These are phyloP conservation scores for Erodium texanum DNA, from an alignment of 441 rosid species.

Conservation along the genomic window DNA sequence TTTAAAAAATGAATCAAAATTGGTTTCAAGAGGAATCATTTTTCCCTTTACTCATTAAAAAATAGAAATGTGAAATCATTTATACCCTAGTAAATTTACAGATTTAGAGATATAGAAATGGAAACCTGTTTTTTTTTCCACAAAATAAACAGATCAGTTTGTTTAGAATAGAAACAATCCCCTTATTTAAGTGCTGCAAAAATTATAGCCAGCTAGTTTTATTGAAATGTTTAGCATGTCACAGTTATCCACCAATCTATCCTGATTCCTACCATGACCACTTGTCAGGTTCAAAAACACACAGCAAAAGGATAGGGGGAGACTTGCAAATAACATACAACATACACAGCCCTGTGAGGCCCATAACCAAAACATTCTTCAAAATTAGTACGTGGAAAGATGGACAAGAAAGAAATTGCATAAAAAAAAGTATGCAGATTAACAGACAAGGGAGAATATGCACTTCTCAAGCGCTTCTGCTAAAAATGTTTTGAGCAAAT, in stretches of 20 bases:
- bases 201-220: neutral
- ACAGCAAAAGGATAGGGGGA: neutral
- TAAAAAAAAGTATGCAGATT: neutral
- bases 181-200: no score
- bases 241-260: neutral
- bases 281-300: neutral
- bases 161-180: neutral
- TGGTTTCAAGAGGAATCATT: neutral
- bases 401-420: neutral
- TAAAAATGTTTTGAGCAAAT: neutral
- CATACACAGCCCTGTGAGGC: neutral
- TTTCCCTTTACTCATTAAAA: neutral
- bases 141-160: neutral
- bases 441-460: neutral
- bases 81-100: neutral
- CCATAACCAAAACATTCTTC: neutral
- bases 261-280: neutral
- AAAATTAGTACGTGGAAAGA: neutral
- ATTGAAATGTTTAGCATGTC: neutral
- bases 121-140: neutral
- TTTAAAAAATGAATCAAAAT: no score
- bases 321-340: neutral
- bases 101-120: neutral
- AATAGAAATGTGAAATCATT: neutral
- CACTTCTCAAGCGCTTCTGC: neutral